phyloP scores from a whole-genome alignment of 1,139 yeast species.

The Casaregolazyma lundiana region DNA sequence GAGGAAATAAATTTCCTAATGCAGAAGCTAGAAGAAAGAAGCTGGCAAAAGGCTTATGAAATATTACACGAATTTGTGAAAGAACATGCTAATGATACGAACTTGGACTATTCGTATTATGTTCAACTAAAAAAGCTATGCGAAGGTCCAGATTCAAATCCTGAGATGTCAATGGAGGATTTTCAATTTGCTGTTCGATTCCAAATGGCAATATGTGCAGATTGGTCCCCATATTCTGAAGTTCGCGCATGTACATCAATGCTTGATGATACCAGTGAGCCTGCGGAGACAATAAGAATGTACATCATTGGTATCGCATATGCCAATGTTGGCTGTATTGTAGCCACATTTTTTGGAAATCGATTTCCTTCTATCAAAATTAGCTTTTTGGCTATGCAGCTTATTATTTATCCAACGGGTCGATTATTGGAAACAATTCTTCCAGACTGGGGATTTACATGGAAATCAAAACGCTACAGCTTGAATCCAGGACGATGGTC shows the following conservation, averaged over 20 bases:
- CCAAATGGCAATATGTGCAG: slow-evolving; percentile 40
- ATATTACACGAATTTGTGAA: slow-evolving; percentile 38
- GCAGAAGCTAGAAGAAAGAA: slow-evolving; percentile 37
- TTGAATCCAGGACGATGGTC: slow-evolving; percentile 61
- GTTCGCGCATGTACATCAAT: slow-evolving; percentile 44
- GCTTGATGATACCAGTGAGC: slow-evolving; percentile 39
- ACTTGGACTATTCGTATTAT: slow-evolving; percentile 41
- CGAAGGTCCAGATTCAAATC: slow-evolving; percentile 16
- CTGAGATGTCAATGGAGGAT: slow-evolving; percentile 11
- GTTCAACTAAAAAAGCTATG: slow-evolving; percentile 28
- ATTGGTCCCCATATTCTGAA: slow-evolving; percentile 48
- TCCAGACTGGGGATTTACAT: slow-evolving; percentile 46
- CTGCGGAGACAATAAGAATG: slow-evolving; percentile 44
- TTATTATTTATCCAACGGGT: slow-evolving; percentile 45
- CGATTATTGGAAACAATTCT: slow-evolving; percentile 43
- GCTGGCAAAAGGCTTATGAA: slow-evolving; percentile 37
- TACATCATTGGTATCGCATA: slow-evolving; percentile 38
- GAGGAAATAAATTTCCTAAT: slow-evolving; percentile 31
- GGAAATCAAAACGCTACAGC: slow-evolving; percentile 36
- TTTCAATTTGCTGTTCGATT: slow-evolving; percentile 32
- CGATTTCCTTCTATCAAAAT: slow-evolving; percentile 47
- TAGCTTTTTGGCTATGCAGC: slow-evolving; percentile 41
- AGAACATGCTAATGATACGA: slow-evolving; percentile 46
- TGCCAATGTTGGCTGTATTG: slow-evolving; percentile 39
- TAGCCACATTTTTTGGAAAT: slow-evolving; percentile 49